Base-by-base conservation (phyloP, 306 rosid genomes). In the Cercis canadensis region DNA sequence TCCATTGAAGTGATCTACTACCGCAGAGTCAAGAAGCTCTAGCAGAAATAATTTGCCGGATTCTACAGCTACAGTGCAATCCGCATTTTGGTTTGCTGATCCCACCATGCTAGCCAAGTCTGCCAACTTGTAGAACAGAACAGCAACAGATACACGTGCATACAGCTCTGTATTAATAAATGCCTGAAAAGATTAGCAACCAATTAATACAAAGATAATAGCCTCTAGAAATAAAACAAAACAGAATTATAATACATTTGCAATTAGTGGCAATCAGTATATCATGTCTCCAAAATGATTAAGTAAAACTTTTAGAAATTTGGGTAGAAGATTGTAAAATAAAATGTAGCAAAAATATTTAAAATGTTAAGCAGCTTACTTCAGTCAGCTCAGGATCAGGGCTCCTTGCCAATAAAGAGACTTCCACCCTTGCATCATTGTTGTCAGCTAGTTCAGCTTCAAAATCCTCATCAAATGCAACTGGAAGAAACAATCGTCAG, bases 391-490 rank as follows among this genome's bases (percentile, higher is more conserved):
- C 98, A 18, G 87, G 74, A 85, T 90, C 90, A 41, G 94, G 89
- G 75, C 88, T 87, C 64, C 73, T 80, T 33, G 92, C 89, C 83
- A 93, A 74, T 57, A 88, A 61, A 66, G 96, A 88, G 57, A 93
- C 89, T 68, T 90, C 98, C 69, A 78, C 64, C 70, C 86, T 84
- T 36, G 94, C 88, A 72, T 87, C 96, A 73, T 64, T 78, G 75
- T 86, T 90, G 62, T 90, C 98, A 64, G 90, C 83, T 73, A 93
- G 85, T 74, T 93, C 98, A 72, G 88, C 97, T 84, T 90, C 97
- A 63, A 93, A 93, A 85, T 93, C 98, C 82, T 93, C 98, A 74
- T 93, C 98, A 70, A 93, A 93, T 65, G 98, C 98, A 87, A 90
- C 98, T 93, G 83, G 65, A 79, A 40, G 70, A 69, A 64, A 49